Base-by-base conservation (phyloP, 2,329 filamentous ascomycete species). In the Polychaeton citri region DNA sequence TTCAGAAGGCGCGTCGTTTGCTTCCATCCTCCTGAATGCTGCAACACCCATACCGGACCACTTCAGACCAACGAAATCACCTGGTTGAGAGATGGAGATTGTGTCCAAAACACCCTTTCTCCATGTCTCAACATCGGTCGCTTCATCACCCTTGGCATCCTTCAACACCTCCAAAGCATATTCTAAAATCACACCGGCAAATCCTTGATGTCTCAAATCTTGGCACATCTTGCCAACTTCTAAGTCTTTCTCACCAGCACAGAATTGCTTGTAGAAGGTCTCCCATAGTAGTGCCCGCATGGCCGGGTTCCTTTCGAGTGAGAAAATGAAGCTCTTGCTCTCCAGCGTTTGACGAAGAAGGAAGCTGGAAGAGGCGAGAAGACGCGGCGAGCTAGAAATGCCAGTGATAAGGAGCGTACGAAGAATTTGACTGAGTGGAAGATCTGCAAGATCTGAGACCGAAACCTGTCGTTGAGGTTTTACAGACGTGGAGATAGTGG, bases 261-360 rank as follows among this genome's bases (percentile, higher is more conserved):
- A 95, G 59, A 93, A 95, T 51, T 95, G 87, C 17, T 77, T 76
- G 56, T 94, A 94, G 50, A 94, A 86, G 0, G 84, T 92, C 53
- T 77, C 73, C 55, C 86, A 85, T 34, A 94, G 65, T 30, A 86
- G 53, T 40, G 66, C 72, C 30, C 76, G 71, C 12, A 93, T 67
- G 1, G 88, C 32, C 0, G 74, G 74, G 53, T 93, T 94, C 35
- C 63, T 67, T 52, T 92, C 84, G 4, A 85, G 77, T 55, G 79
- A 79, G 38, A 90, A 66, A 0, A 86, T 37, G 1, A 72, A 63
- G 38, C 65, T 77, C 34, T 71, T 71, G 18, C 81, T 77, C 55
- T 84, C 69, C 8, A 86, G 80, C 47, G 92, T 71, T 16, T 71
- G 55, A 5, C 68, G 71, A 61, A 92, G 79, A 39, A 81, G 57